Percentiles rank a stretch among this genome's conserved stretches.
Evolutionary conservation across 2,329 filamentous ascomycete species (phyloP).

Genomic region (Apiospora aurea): DNA sequence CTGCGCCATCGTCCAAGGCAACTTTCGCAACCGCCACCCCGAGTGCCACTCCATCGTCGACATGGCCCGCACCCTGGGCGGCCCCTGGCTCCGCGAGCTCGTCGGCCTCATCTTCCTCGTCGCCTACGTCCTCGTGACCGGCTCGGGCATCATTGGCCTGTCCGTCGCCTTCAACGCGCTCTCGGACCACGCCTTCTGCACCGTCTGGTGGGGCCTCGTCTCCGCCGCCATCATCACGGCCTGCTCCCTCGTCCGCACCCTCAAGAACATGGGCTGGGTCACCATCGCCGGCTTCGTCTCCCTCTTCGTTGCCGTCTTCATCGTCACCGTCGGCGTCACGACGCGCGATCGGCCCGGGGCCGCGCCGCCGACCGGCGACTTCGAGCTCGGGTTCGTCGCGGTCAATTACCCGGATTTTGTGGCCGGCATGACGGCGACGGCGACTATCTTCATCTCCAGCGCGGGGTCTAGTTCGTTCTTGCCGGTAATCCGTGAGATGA

Average conservation of each 20-base stretch:
- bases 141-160: constrained; percentile 64
- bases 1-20: constrained; percentile 47
- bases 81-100: constrained; percentile 57
- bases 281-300: constrained; percentile 66
- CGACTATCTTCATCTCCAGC: constrained; percentile 65
- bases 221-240: constrained; percentile 56
- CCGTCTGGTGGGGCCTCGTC: constrained; percentile 63
- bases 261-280: constrained; percentile 66
- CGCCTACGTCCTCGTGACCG: constrained; percentile 63
- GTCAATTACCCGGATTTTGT: constrained; percentile 64
- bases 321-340: constrained; percentile 64
- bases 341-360: constrained; percentile 62
- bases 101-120: constrained; percentile 63
- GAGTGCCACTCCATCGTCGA: constrained; percentile 54
- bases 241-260: constrained; percentile 57
- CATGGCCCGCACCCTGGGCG: constrained; percentile 65
- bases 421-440: constrained; percentile 61
- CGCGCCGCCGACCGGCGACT: constrained; percentile 63
- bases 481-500: constrained; percentile 71
- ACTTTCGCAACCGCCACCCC: constrained; percentile 47
- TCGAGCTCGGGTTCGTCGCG: constrained; percentile 62
- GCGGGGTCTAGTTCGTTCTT: constrained; percentile 67
- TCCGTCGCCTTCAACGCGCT: constrained; percentile 67
- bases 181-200: constrained; percentile 64
- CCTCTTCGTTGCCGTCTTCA: constrained; percentile 63